A percentile compares a stretch with the other conserved stretches of the same genome.
These are phyloP conservation scores for Penicillium bovifimosum DNA, from an alignment of 495 filamentous ascomycete species.

Conservation along the genomic window DNA sequence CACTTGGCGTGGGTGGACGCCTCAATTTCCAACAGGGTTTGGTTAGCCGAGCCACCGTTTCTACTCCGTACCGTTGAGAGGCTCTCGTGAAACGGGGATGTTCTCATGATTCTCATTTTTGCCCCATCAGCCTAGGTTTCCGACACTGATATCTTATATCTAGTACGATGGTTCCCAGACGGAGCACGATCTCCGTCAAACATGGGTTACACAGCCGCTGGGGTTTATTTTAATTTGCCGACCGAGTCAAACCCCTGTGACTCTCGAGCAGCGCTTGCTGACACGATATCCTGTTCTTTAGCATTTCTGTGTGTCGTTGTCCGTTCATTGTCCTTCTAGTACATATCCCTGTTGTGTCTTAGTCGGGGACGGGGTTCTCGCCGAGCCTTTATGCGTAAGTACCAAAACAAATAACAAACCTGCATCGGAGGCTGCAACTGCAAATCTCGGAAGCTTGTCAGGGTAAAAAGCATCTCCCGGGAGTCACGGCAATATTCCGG, in stretches of 20 bases:
- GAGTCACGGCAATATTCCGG: slow-evolving; percentile 5
- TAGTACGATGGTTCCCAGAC: not conserved
- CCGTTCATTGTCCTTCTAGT: not conserved
- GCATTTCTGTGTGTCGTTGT: not conserved
- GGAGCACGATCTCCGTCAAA: not conserved
- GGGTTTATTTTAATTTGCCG: slow-evolving; percentile 5
- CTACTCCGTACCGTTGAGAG: slow-evolving; percentile 11
- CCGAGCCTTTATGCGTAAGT: not conserved
- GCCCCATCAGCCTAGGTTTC: slow-evolving; percentile 2
- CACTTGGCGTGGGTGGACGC: slow-evolving; percentile 2
- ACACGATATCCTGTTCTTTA: not conserved
- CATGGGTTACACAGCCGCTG: slow-evolving; percentile 15
- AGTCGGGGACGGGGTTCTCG: not conserved
- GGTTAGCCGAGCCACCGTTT: slow-evolving; percentile 24
- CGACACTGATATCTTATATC: not conserved
- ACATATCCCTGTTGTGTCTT: not conserved
- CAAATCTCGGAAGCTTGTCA: slow-evolving; percentile 4
- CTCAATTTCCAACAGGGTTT: slow-evolving; percentile 10
- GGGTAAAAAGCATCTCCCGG: slow-evolving; percentile 3
- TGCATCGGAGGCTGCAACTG: not conserved
- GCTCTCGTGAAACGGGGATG: slow-evolving; percentile 18
- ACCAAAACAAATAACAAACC: not conserved
- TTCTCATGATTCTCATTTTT: not conserved
- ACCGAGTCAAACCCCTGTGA: slow-evolving; percentile 1
- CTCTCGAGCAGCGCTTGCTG: not conserved